Conservation (phyloP, 352 stramenopile genomes). For the Phytophthora pisi region DNA sequence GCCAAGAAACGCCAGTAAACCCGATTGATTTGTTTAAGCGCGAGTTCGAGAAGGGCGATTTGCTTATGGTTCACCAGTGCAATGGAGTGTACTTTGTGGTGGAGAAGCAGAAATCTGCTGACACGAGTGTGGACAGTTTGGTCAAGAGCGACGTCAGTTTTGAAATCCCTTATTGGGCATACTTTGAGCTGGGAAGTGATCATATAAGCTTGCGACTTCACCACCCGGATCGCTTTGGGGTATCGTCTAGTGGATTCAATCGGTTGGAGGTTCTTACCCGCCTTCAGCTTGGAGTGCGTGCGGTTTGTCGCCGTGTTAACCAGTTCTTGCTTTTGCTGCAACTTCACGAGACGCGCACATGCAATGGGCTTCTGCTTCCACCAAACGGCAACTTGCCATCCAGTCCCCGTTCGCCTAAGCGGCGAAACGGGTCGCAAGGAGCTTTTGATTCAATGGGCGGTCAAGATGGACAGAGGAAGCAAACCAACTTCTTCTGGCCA, state of each 20-base stretch:
- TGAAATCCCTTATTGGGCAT: slow-evolving; percentile 84
- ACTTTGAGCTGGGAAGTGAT: slow-evolving; percentile 64
- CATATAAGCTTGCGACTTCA: slow-evolving; percentile 66
- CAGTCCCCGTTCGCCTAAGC: slow-evolving; percentile 51
- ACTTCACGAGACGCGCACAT: slow-evolving; percentile 83
- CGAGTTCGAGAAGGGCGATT: slow-evolving; percentile 53
- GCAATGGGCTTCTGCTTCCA: slow-evolving; percentile 74
- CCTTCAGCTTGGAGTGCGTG: slow-evolving; percentile 73
- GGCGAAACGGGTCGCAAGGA: slow-evolving; percentile 36
- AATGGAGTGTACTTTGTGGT: slow-evolving; percentile 80
- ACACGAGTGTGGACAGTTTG: neutral
- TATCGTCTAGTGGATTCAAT: slow-evolving; percentile 40
- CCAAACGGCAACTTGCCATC: slow-evolving; percentile 37
- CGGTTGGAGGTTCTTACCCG: slow-evolving; percentile 68
- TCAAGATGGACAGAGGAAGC: slow-evolving; percentile 23
- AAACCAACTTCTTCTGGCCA: slow-evolving; percentile 78
- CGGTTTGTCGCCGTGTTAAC: slow-evolving; percentile 82
- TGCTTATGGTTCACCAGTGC: slow-evolving; percentile 58
- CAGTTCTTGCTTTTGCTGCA: slow-evolving; percentile 85
- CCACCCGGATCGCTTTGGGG: slow-evolving; percentile 46
- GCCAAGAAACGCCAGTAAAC: slow-evolving; percentile 63
- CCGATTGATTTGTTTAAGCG: slow-evolving; percentile 68
- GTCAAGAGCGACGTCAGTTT: slow-evolving; percentile 17
- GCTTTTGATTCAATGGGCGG: slow-evolving; percentile 27
- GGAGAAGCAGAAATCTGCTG: slow-evolving; percentile 19